Percentiles rank a stretch among this genome's conserved stretches.
These are phyloP conservation scores for Oryza nivara DNA, from an alignment of 176 grass and related monocot genomes.

Conservation along the genomic window DNA sequence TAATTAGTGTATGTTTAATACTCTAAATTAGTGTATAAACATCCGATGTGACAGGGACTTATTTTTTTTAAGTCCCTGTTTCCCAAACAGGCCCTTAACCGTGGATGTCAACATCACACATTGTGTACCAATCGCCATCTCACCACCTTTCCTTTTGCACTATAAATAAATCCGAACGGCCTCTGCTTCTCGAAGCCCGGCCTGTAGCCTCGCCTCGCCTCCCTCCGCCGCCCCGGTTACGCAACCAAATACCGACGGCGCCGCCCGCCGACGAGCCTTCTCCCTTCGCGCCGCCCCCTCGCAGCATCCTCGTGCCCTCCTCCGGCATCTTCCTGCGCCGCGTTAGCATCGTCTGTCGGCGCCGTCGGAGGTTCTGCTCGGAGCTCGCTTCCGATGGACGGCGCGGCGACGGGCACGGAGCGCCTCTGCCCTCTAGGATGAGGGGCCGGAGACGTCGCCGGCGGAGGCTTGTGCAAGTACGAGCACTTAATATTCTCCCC, in stretches of 20 bases:
- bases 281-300: not conserved
- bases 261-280: not conserved
- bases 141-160: not conserved
- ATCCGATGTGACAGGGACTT: too few species aligned
- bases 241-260: too few species aligned
- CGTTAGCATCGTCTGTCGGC: not conserved
- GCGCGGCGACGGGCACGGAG: not conserved
- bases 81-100: not conserved
- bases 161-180: slow-evolving; percentile 1
- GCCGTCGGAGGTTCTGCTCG: not conserved
- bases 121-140: not conserved
- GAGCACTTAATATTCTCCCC: not conserved
- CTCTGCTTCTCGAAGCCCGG: not conserved
- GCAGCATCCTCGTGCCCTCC: not conserved
- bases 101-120: not conserved
- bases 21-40: too few species aligned
- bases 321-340: not conserved
- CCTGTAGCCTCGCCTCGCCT: too few species aligned
- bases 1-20: too few species aligned
- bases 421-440: not conserved
- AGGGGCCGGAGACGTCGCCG: not conserved
- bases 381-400: not conserved
- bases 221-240: too few species aligned
- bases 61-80: too few species aligned
- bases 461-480: not conserved